A percentile compares a stretch with the other conserved stretches of the same genome.
Conservation (phyloP, 179 eudicot genomes). For the Camellia oleifera region DNA sequence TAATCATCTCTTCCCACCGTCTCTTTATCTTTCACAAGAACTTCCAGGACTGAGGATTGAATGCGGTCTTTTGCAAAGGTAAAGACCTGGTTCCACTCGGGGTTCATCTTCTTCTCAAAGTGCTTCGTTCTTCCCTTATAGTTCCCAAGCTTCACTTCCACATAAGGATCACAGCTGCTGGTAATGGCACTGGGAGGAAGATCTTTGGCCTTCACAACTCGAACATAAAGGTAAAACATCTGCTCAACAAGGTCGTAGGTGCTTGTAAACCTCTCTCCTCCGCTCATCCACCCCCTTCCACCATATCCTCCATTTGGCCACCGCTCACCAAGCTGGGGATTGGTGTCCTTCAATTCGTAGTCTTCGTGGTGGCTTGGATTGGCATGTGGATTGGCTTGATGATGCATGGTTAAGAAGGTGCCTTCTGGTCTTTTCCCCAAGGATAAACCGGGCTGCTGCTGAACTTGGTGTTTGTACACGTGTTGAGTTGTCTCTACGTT, state of each 20-base stretch:
- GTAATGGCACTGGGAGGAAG: conserved; percentile 43
- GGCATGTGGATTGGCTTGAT: not conserved
- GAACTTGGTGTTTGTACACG: not conserved
- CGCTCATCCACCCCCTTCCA: conserved; percentile 34
- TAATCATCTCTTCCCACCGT: conserved; percentile 62
- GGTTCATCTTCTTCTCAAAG: conserved; percentile 54
- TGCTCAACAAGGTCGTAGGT: conserved; percentile 78
- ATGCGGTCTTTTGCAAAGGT: conserved; percentile 73
- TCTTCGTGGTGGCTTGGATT: conserved; percentile 32
- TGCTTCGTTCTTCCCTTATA: conserved; percentile 67
- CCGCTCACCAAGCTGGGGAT: conserved; percentile 46
- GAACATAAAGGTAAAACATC: conserved; percentile 64
- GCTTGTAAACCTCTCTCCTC: conserved; percentile 43
- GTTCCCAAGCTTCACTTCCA: conserved; percentile 71
- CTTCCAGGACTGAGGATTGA: conserved; percentile 52
- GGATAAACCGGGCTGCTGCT: too few relatives aligned
- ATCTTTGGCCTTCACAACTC: conserved; percentile 71
- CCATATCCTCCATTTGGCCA: conserved; percentile 21
- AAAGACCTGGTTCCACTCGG: conserved; percentile 72
- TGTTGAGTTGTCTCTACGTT: not conserved
- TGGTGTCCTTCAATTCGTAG: conserved; percentile 55
- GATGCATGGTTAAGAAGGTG: conserved; percentile 10
- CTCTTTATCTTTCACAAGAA: conserved; percentile 53
- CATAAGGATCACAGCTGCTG: conserved; percentile 65
- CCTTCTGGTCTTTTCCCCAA: too few relatives aligned